These are phyloP conservation scores for Teunomyces barrocoloradensis DNA, from an alignment of 805 yeast species.

Conservation along the genomic window DNA sequence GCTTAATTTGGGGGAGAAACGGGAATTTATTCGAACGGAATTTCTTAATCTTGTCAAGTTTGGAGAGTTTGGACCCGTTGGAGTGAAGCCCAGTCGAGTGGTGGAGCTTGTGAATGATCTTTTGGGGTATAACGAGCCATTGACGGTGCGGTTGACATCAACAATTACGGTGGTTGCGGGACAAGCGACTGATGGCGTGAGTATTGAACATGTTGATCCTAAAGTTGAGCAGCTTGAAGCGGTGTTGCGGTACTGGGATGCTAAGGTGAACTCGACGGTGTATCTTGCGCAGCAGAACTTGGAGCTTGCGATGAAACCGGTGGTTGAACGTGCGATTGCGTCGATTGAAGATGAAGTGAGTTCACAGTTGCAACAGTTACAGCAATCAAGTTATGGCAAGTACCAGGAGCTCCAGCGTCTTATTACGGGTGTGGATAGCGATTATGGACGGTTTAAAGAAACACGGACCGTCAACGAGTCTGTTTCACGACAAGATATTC, in stretches of 20 bases:
- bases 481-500: slow-evolving; percentile 33
- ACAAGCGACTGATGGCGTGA: slow-evolving; percentile 1
- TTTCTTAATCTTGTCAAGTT: slow-evolving; percentile 23
- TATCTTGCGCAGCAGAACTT: slow-evolving; percentile 32
- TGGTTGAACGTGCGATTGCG: slow-evolving; percentile 22
- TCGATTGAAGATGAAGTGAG: slow-evolving; percentile 23
- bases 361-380: slow-evolving; percentile 25
- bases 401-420: slow-evolving; percentile 30
- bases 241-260: slow-evolving; percentile 33
- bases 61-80: slow-evolving; percentile 10
- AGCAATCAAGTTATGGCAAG: slow-evolving; percentile 23
- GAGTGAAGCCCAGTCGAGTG: slow-evolving; percentile 1
- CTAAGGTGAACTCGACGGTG: slow-evolving; percentile 32
- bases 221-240: slow-evolving; percentile 16
- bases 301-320: slow-evolving; percentile 29
- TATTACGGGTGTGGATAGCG: slow-evolving; percentile 32
- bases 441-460: slow-evolving; percentile 27
- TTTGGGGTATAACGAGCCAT: slow-evolving; percentile 1
- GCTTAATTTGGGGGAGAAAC: slow-evolving; percentile 17
- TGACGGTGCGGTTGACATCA: slow-evolving; percentile 5
- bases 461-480: slow-evolving; percentile 14
- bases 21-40: slow-evolving; percentile 23
- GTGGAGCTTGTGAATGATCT: slow-evolving; percentile 6
- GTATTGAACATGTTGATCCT: slow-evolving; percentile 6
- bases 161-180: slow-evolving; percentile 5